phyloP scores from a whole-genome alignment of 768 basidiomycete species.

The Boletus pseudo-olivaceus region DNA sequence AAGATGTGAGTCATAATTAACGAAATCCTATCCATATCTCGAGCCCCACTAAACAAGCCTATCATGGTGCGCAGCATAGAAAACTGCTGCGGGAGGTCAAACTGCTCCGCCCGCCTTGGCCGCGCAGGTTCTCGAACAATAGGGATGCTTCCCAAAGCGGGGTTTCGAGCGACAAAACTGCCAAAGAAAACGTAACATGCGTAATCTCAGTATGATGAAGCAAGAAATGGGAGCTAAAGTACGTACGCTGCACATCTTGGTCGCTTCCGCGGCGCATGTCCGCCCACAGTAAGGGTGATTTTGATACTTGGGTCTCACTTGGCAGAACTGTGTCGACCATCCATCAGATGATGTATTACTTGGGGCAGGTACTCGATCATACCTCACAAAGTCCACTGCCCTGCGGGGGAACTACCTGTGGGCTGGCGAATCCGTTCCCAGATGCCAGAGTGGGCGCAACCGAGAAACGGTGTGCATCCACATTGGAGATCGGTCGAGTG shows the following conservation, averaged over 20 bases:
- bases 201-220: slow-evolving; percentile 4
- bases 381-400: slow-evolving; percentile 30
- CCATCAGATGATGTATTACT: slow-evolving; percentile 1
- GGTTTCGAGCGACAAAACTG: slow-evolving; percentile 31
- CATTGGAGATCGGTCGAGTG: slow-evolving; percentile 1
- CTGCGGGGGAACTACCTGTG: slow-evolving; percentile 4
- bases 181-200: background rate
- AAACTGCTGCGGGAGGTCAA: slow-evolving; percentile 1
- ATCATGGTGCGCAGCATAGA: background rate
- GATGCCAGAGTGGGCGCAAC: background rate
- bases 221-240: background rate
- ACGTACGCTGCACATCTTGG: slow-evolving; percentile 28
- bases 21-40: background rate
- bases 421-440: background rate
- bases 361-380: background rate
- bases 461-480: slow-evolving; percentile 6
- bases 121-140: slow-evolving; percentile 33
- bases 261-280: slow-evolving; percentile 53
- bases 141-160: slow-evolving; percentile 33
- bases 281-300: slow-evolving; percentile 62
- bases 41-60: background rate
- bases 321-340: slow-evolving; percentile 42
- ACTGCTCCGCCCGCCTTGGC: slow-evolving; percentile 18
- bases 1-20: slow-evolving; percentile 25
- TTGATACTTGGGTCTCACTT: slow-evolving; percentile 56